These are phyloP conservation scores for Saccharum spontaneum DNA, from an alignment of 176 grass and related monocot genomes.

Conservation along the genomic window DNA sequence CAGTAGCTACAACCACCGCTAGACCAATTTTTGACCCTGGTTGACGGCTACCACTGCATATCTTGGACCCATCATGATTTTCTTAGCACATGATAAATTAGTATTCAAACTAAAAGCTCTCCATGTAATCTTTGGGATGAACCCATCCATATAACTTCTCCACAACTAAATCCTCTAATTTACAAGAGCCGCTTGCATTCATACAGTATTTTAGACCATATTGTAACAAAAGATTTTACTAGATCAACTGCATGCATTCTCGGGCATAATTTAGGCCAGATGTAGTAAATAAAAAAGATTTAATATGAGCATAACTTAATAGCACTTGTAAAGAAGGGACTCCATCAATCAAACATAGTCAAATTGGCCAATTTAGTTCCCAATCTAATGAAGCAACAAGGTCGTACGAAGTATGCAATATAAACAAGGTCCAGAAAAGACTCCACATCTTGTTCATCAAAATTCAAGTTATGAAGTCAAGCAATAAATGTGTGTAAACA, in stretches of 20 bases:
- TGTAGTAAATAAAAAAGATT: not conserved
- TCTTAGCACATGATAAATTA: not conserved
- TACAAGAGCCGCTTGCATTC: not conserved
- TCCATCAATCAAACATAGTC: not conserved
- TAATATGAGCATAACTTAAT: not conserved
- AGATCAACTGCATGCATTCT: not conserved
- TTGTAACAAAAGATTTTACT: not conserved
- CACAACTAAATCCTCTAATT: not conserved
- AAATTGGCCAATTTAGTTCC: slow-evolving; percentile 9
- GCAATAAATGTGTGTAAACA: not conserved
- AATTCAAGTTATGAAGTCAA: not conserved
- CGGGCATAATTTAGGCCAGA: not conserved
- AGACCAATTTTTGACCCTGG: not conserved
- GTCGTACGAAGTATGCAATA: not conserved
- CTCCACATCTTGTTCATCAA: not conserved
- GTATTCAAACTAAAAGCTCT: not conserved
- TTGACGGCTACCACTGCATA: not conserved
- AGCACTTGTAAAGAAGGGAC: not conserved
- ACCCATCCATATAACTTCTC: not conserved
- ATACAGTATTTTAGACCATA: not conserved
- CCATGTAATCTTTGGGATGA: not conserved
- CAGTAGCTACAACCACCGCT: not conserved
- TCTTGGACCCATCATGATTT: not conserved
- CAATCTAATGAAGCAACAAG: not conserved
- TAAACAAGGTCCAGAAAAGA: not conserved